Evolutionary conservation across 1,139 yeast genomes (phyloP).

Genomic region (Diutina sp.): DNA sequence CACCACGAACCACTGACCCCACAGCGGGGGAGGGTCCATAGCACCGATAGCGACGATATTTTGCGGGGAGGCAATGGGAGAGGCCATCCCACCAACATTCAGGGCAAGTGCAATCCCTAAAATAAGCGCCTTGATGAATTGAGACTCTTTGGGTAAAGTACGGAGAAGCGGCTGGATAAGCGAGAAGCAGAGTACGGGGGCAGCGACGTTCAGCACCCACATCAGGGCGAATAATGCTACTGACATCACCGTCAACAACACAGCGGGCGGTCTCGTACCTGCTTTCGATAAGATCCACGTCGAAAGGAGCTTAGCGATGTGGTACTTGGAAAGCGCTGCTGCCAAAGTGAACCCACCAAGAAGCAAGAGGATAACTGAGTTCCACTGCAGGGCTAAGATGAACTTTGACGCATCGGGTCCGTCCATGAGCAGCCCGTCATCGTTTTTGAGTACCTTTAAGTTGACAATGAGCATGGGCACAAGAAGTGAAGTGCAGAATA

Average conservation of each 20-base stretch:
- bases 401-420: conserved; percentile 42
- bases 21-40: conserved; percentile 52
- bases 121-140: conserved; percentile 50
- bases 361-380: conserved; percentile 55
- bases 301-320: conserved; percentile 54
- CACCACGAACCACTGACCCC: conserved; percentile 71
- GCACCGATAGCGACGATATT: conserved; percentile 64
- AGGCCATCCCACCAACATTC: conserved; percentile 67
- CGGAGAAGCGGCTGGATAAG: conserved; percentile 52
- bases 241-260: conserved; percentile 50
- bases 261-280: conserved; percentile 54
- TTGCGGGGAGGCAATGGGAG: conserved; percentile 75
- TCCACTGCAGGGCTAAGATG: conserved; percentile 57
- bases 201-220: conserved; percentile 76
- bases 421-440: conserved; percentile 39
- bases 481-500: conserved; percentile 52
- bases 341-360: conserved; percentile 67
- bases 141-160: conserved; percentile 47
- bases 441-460: conserved; percentile 42
- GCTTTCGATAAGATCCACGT: conserved; percentile 53
- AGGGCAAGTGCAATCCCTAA: conserved; percentile 65
- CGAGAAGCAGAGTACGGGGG: conserved; percentile 63
- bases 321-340: conserved; percentile 59
- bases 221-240: conserved; percentile 59
- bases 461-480: conserved; percentile 48